Conservation (phyloP, 345 rosid species). For the Citrus maxima region DNA sequence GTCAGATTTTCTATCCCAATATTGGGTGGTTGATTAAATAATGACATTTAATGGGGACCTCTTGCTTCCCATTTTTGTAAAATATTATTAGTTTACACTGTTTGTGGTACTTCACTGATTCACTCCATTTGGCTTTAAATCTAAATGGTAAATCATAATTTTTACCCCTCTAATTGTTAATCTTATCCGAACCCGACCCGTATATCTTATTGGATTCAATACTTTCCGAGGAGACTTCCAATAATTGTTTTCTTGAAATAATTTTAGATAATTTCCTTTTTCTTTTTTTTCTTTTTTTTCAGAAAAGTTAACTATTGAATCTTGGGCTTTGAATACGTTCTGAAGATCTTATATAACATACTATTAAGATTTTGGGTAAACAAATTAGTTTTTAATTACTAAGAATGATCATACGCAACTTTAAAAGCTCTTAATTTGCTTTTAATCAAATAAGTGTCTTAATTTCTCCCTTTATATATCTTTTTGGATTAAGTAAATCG, state of each 20-base stretch:
- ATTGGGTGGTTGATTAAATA: constrained; percentile 30
- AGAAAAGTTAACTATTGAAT: no score
- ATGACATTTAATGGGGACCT: constrained; percentile 15
- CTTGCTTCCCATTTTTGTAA: neutral
- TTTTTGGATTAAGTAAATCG: no score
- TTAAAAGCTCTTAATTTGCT: no score
- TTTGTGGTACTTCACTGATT: neutral
- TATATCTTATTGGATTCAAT: neutral
- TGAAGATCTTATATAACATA: no score
- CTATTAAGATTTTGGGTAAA: neutral
- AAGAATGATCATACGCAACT: neutral
- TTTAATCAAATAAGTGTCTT: no score
- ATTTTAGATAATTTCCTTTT: neutral
- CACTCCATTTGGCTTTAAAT: neutral
- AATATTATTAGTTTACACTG: neutral
- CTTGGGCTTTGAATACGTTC: no score
- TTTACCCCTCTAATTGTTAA: neutral
- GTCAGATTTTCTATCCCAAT: constrained; percentile 28
- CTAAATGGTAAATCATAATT: neutral
- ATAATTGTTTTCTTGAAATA: neutral
- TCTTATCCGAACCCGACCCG: neutral
- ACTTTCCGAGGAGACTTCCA: neutral
- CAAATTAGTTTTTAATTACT: no score
- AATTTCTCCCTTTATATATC: no score
- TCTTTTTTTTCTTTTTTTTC: no score